Base-by-base conservation (phyloP, 78 protist species). In the Speleostelium caveatum region DNA sequence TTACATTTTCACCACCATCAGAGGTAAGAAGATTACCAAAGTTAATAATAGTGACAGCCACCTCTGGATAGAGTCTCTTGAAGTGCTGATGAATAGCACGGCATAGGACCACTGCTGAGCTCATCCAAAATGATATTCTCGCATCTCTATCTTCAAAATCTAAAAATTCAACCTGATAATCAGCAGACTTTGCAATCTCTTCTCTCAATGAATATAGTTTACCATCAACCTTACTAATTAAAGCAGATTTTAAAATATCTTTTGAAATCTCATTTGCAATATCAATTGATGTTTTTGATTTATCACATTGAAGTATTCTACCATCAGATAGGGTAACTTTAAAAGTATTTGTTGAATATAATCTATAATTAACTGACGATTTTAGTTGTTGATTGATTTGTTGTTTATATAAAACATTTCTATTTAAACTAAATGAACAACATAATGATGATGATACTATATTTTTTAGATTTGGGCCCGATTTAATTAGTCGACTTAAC, bases 141-240 rank as follows among this genome's bases (percentile, higher is more conserved):
- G 62, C 90, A 16, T 83, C 90, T n/a, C 45, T 51, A 58, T 69
- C 75, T 55, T 83, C 90, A 83, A 83, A 83, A 51, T 83, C 67
- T 28, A 83, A 59, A 35, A 83, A 69, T 35, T 67, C 78, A 12
- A 83, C 51, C 12, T 5, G 1, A 49, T 32, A 71, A 1, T 71
- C 76, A 4, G 21, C 56, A n/a, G n/a, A n/a, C 8, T 51, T 21
- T 36, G 16, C 21, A 6, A 71, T 32, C 0, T 0, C 39, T 5
- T 42, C 62, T 32, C 51, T 41, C 41, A 71, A 17, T 51, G 60
- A 51, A 32, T 38, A 12, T 32, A 71, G 30, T 38, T 71, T 71
- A 14, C 45, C 39, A 19, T 71, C 51, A 0, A 71, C 16, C 51
- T 62, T 71, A 24, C 63, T 49, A 26, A 51, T 19, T 5, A 71